Evolutionary conservation across 2,329 filamentous ascomycete species (phyloP), one percentile per base, ranked within the genome.

Genomic region (Sarocladium kiliense): DNA sequence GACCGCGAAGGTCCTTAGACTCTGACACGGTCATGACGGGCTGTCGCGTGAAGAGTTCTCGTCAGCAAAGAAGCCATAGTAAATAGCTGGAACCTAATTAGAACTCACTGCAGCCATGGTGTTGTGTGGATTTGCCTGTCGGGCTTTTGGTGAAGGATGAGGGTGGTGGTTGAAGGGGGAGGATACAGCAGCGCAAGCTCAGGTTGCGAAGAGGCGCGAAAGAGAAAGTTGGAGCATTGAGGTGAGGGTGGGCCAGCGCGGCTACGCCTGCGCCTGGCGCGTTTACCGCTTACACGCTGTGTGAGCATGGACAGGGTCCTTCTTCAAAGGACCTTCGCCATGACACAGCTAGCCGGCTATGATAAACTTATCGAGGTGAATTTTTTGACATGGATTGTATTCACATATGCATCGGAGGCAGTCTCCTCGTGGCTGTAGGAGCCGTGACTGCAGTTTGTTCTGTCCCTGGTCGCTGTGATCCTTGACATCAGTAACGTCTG

Each of bases 1-100:
- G 86, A 61, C 92, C 92, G 64, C 92, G 88, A 69, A 97, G 87
- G 82, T 97, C 93, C 76, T 94, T 96, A 73, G 85, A 89, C 80
- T 97, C 93, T 69, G 91, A 89, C 71, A 97, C 86, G 65, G 94
- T 97, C 68, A 84, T 75, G 59, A 85, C 77, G 61, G 78, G 79
- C 80, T 84, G 27, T 30, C 12, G 25, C 14, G 11, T 19, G 42
- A 55, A 7, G 18, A 11, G 44, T 65, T 55, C 66, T 62, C 54
- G 55, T 53, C 34, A 19, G 41, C 53, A 32, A 27, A n/a, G n/a
- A n/a, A n/a, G n/a, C n/a, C n/a, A n/a, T n/a, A n/a, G n/a, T n/a
- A n/a, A n/a, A n/a, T n/a, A n/a, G n/a, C n/a, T n/a, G n/a, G n/a
- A n/a, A n/a, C n/a, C n/a, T n/a, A n/a, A n/a, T n/a, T n/a, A n/a